Conservation (phyloP, 2,329 filamentous ascomycete species). For the Ophiostoma perfectum region DNA sequence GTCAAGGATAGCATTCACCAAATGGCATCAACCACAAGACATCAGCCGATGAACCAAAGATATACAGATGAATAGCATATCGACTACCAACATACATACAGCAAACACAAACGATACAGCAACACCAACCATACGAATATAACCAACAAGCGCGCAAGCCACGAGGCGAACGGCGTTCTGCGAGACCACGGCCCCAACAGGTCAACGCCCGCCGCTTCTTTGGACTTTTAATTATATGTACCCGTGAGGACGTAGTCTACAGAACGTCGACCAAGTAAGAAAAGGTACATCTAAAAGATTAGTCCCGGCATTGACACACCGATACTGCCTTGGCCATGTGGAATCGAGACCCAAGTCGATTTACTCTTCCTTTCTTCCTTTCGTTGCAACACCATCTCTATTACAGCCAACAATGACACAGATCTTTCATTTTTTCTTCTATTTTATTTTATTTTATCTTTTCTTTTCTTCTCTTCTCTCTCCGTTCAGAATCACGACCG, state of each 20-base stretch:
- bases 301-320: constrained; percentile 19
- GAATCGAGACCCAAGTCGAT: background rate
- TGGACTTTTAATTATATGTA: no score
- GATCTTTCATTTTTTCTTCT: background rate
- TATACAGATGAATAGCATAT: no score
- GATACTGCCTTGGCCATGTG: constrained; percentile 8
- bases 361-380: background rate
- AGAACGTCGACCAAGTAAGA: background rate
- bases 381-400: background rate
- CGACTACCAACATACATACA: no score
- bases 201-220: no score
- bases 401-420: constrained; percentile 2
- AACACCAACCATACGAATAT: no score
- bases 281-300: background rate
- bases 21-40: no score
- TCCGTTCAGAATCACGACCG: background rate
- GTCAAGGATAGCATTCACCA: no score
- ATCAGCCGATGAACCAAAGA: no score
- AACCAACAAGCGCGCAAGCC: background rate
- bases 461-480: background rate
- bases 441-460: no score
- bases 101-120: no score
- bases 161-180: background rate
- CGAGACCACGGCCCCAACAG: background rate
- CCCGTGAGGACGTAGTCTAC: no score